A percentile compares a stretch with the other conserved stretches of the same genome.
phyloP scores from a whole-genome alignment of 306 rosid genomes.

The Rosa lucieae region DNA sequence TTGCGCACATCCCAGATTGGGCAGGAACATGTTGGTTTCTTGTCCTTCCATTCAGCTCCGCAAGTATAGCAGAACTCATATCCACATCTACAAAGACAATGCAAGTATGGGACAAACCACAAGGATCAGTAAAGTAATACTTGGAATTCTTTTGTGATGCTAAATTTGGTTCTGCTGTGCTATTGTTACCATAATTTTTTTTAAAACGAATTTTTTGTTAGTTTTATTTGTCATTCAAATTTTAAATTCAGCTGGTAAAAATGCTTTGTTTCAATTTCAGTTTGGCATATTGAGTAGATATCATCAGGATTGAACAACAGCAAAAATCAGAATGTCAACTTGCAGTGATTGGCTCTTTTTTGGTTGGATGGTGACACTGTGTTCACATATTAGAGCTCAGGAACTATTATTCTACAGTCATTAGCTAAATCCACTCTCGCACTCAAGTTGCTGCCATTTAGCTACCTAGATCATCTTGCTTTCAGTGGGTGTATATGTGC shows the following conservation, averaged over 20 bases:
- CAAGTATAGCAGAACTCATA: constrained; percentile 76
- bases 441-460: neutral
- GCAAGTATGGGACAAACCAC: constrained; percentile 1
- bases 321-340: neutral
- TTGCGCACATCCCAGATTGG: constrained; percentile 67
- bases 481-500: neutral
- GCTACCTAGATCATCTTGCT: neutral
- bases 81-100: constrained; percentile 61
- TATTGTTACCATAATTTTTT: no score
- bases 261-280: no score
- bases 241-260: no score
- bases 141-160: no score
- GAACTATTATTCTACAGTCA: neutral
- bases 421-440: neutral
- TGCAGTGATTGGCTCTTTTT: neutral
- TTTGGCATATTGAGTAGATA: neutral
- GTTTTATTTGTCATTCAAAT: no score
- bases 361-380: neutral
- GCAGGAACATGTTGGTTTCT: constrained; percentile 66
- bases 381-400: neutral
- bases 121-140: neutral
- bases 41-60: constrained; percentile 78
- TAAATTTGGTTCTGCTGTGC: no score
- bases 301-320: neutral
- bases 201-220: no score